These are phyloP conservation scores for Phascolomyces articulosus DNA, from an alignment of 371 early-diverging fungal species.

Conservation along the genomic window DNA sequence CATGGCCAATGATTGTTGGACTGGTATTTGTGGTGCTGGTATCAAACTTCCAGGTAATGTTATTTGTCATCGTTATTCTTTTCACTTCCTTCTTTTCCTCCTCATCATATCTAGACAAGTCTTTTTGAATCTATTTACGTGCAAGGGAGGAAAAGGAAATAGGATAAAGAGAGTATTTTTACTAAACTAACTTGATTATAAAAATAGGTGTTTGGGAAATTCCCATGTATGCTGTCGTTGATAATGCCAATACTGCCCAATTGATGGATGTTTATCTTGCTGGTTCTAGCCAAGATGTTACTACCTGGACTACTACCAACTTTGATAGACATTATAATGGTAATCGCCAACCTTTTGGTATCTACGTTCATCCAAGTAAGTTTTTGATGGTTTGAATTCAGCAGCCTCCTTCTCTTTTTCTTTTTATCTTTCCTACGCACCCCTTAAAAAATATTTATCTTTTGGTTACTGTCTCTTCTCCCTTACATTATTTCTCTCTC, in stretches of 20 bases:
- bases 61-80: no score
- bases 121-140: not conserved
- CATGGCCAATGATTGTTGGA: slow-evolving; percentile 73
- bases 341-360: slow-evolving; percentile 72
- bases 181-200: not conserved
- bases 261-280: slow-evolving; percentile 76
- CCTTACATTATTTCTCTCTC: not conserved
- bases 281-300: slow-evolving; percentile 50
- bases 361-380: slow-evolving; percentile 59
- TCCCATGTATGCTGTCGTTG: slow-evolving; percentile 63
- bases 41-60: slow-evolving; percentile 54
- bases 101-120: no score
- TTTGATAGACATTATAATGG: slow-evolving; percentile 71
- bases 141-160: no score
- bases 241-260: slow-evolving; percentile 47
- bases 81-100: no score
- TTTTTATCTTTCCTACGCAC: not conserved
- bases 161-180: no score
- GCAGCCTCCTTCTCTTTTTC: not conserved
- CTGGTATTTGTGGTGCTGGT: slow-evolving; percentile 54
- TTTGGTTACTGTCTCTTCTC: not conserved
- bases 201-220: slow-evolving; percentile 66
- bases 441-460: not conserved
- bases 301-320: slow-evolving; percentile 56
- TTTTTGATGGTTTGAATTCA: slow-evolving; percentile 10